Evolutionary conservation across 257 asterid species (phyloP).

Genomic region (Ehretia macrophylla): DNA sequence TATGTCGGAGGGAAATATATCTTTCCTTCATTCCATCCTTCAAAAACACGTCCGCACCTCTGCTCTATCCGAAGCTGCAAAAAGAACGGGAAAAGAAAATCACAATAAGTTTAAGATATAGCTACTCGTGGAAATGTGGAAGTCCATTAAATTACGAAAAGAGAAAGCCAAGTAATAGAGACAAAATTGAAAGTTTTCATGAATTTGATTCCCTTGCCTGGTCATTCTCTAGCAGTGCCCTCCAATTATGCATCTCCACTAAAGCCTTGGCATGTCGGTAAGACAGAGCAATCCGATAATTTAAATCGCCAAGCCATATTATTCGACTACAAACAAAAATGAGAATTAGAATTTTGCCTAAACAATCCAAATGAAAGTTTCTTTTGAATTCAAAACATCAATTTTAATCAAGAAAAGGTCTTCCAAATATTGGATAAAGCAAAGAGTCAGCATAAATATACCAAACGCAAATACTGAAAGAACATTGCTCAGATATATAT

Average conservation of each 20-base stretch:
- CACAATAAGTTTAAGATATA: not conserved
- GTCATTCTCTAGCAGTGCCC: constrained; percentile 86
- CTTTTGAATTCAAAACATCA: not conserved
- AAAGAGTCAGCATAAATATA: too few species aligned
- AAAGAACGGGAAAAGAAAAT: constrained; percentile 3
- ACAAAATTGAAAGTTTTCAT: not conserved
- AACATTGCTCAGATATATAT: not conserved
- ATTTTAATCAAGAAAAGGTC: too few species aligned
- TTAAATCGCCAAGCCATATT: constrained; percentile 97
- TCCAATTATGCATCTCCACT: constrained; percentile 97
- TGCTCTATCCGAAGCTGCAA: constrained; percentile 82
- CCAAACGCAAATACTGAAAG: not conserved
- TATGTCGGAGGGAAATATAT: constrained; percentile 92
- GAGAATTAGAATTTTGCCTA: constrained; percentile 5
- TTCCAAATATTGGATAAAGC: not conserved
- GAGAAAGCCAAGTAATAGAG: not conserved
- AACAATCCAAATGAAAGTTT: not conserved
- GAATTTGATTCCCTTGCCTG: constrained; percentile 51
- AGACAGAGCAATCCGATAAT: constrained; percentile 83
- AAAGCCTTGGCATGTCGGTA: constrained; percentile 91
- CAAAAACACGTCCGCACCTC: constrained; percentile 64
- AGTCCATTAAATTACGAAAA: not conserved
- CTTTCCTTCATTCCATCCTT: constrained; percentile 85
- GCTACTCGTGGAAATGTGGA: not conserved
- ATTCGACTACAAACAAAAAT: constrained; percentile 53